Percentiles rank a stretch among this genome's conserved stretches.
Conservation (phyloP, 2,329 filamentous ascomycete species). For the Chalara sp. region DNA sequence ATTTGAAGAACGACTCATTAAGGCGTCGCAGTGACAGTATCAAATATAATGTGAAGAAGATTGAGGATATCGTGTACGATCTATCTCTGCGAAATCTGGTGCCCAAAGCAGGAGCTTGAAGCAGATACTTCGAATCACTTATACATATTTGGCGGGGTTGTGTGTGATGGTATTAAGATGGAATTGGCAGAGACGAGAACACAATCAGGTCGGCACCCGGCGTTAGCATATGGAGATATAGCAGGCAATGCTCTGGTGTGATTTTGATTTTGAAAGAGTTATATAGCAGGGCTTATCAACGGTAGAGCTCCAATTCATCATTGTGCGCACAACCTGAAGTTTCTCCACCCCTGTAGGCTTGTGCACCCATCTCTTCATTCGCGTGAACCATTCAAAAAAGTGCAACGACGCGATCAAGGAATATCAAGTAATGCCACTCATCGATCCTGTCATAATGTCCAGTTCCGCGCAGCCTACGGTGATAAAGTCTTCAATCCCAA, state of each 20-base stretch:
- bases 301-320: too few species aligned
- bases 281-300: too few species aligned
- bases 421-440: conserved; percentile 20
- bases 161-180: too few species aligned
- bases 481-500: conserved; percentile 19
- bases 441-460: conserved; percentile 26
- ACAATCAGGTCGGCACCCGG: too few species aligned
- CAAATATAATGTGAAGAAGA: conserved; percentile 97
- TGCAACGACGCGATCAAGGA: background rate
- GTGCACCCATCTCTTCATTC: too few species aligned
- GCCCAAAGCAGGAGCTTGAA: conserved; percentile 30
- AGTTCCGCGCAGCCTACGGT: conserved; percentile 2
- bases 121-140: background rate
- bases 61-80: conserved; percentile 97
- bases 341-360: too few species aligned
- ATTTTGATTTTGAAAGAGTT: too few species aligned
- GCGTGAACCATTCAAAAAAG: background rate
- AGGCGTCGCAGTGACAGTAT: conserved; percentile 84
- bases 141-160: background rate
- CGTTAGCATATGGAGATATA: too few species aligned
- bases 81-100: conserved; percentile 79
- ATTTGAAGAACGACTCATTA: conserved; percentile 91
- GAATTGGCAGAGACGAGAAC: too few species aligned
- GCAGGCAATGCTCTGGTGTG: too few species aligned
- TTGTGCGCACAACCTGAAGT: too few species aligned